Evolutionary conservation across 2,329 filamentous ascomycete genomes (phyloP), one percentile per base, ranked within the genome.

Genomic region (Aspergillus tubingensis): DNA sequence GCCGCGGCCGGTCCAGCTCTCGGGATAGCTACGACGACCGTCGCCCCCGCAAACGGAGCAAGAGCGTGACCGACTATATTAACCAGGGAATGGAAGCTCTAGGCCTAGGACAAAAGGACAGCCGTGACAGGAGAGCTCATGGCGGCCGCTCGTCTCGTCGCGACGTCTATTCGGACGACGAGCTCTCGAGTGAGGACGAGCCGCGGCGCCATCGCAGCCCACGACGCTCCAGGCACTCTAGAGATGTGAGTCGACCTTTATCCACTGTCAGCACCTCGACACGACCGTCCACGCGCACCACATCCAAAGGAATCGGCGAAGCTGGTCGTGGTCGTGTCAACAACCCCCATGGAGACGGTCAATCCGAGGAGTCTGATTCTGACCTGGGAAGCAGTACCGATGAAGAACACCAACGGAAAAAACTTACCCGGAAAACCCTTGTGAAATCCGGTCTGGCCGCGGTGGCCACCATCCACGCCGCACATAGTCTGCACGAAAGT

Each of bases 391-490:
- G 81, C 64, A 85, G 84, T 72, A 82, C 82, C 68, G 86, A 87
- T 70, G 86, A 90, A 77, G 86, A 88, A 71, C 80, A 83, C 66
- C 78, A 80, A 69, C 80, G 82, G 57, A 89, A 87, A 76, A 88
- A 88, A 71, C 82, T 88, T 79, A 82, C 82, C 79, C 84, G 85
- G 74, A 88, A 88, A 76, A 85, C 88, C 80, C 74, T 88, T 69
- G 72, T 89, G 64, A 88, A 86, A 65, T 84, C 86, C 57, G 86
- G 87, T 64, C 78, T 90, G 60, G 87, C 88, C 57, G 87, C 86
- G 59, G 83, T 90, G 61, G 88, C 88, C 39, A 89, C 87, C 27
- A 88, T 90, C 63, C 87, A 90, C 75, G 87, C 87, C 23, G 87
- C 85, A 13, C 86, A 90, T 72, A 83, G 82, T 62, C 80, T 90